Evolutionary conservation across 1,284 basidiomycete genomes (phyloP).

Genomic region (Heterobasidion occidentale): DNA sequence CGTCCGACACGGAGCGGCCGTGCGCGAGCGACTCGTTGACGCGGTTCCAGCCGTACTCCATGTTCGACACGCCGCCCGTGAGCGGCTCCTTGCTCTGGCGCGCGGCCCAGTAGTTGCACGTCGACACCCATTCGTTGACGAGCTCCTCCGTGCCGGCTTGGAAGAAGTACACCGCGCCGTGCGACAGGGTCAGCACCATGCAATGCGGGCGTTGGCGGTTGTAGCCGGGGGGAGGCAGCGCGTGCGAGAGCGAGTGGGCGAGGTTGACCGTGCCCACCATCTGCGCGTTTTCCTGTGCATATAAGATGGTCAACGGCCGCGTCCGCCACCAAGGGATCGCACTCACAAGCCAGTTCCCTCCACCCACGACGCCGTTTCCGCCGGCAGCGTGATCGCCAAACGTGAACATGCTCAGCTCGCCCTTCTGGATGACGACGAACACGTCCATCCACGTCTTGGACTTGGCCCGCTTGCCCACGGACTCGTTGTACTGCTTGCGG

Average conservation of each 20-base stretch:
- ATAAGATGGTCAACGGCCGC: conserved; percentile 4
- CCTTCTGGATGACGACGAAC: conserved; percentile 93
- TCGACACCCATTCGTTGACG: conserved; percentile 96
- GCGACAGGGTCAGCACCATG: conserved; percentile 88
- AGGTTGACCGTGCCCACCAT: conserved; percentile 76
- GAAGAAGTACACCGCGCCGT: conserved; percentile 91
- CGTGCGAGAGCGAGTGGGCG: conserved; percentile 83
- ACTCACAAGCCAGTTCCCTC: conserved; percentile 94
- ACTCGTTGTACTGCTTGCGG: conserved; percentile 92
- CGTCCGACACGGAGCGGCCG: conserved; percentile 49
- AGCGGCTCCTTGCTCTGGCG: conserved; percentile 90
- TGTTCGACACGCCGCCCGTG: conserved; percentile 92
- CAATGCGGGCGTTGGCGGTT: conserved; percentile 85
- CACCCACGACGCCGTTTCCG: conserved; percentile 68
- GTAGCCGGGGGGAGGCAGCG: conserved; percentile 88
- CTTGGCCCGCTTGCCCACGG: conserved; percentile 71
- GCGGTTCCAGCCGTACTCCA: conserved; percentile 98
- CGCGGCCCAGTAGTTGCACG: conserved; percentile 99
- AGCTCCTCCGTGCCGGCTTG: conserved; percentile 97
- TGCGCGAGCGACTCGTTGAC: conserved; percentile 47
- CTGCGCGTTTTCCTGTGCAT: conserved; percentile 71
- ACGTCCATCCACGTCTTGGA: conserved; percentile 89
- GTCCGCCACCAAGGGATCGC: conserved; percentile 5
- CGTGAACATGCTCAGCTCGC: conserved; percentile 91
- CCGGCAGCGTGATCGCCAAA: conserved; percentile 68